A percentile compares a stretch with the other conserved stretches of the same genome.
Evolutionary conservation across 2,329 filamentous ascomycete genomes (phyloP).

Genomic region (Chrysosporium keratinophilum): DNA sequence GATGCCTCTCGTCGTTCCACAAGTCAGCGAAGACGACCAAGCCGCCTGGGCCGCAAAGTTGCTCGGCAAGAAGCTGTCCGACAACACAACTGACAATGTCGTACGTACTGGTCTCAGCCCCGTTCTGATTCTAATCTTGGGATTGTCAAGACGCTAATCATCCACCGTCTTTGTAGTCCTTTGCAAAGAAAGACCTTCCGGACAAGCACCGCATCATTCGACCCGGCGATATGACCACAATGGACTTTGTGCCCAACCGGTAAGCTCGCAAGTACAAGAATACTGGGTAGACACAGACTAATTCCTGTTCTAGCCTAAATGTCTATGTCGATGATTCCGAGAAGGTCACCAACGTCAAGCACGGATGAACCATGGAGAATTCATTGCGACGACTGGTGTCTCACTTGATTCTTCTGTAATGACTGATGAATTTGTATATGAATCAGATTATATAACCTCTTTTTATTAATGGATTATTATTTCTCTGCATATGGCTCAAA

Average conservation of each 20-base stretch:
- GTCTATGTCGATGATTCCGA: conserved; percentile 37
- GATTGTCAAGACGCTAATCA: neutral
- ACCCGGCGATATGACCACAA: conserved; percentile 30
- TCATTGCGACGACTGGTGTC: too few species aligned
- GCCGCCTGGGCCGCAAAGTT: conserved; percentile 38
- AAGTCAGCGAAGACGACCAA: conserved; percentile 30
- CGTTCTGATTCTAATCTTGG: neutral
- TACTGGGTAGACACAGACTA: neutral
- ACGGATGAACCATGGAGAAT: conserved; percentile 22
- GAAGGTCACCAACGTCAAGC: conserved; percentile 36
- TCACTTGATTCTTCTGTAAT: too few species aligned
- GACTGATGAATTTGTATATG: too few species aligned
- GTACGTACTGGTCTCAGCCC: conserved; percentile 8
- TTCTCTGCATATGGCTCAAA: neutral
- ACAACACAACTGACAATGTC: conserved; percentile 26
- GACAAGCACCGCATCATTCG: conserved; percentile 36
- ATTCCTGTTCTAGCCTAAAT: conserved; percentile 29
- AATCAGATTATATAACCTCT: too few species aligned
- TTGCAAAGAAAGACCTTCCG: conserved; percentile 40
- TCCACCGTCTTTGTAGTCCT: conserved; percentile 24
- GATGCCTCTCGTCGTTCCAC: conserved; percentile 42
- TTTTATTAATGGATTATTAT: too few species aligned
- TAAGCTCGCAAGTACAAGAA: conserved; percentile 18
- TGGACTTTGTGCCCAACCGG: conserved; percentile 37
- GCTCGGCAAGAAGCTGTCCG: conserved; percentile 38